Percentiles rank a stretch among this genome's conserved stretches.
Conservation (phyloP, 2,329 filamentous ascomycete genomes). For the Chaetothyriales sp. region DNA sequence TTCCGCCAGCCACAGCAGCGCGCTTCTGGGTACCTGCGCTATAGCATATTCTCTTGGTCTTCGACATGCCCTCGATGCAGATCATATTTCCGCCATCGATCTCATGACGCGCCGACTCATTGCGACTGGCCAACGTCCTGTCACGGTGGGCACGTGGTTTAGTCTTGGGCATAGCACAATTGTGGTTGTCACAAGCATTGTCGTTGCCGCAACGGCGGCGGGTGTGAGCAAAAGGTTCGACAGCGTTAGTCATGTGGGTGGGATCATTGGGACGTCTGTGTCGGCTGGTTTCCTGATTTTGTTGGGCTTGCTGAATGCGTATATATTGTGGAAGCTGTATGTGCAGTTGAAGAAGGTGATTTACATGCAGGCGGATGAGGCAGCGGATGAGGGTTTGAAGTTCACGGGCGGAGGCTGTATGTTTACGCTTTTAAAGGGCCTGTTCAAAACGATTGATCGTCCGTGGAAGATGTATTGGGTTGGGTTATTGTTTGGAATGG, state of each 20-base stretch:
- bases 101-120: slow-evolving; percentile 84
- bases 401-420: slow-evolving; percentile 68
- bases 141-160: slow-evolving; percentile 90
- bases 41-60: slow-evolving; percentile 80
- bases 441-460: slow-evolving; percentile 59
- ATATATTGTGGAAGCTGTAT: slow-evolving; percentile 70
- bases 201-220: slow-evolving; percentile 80
- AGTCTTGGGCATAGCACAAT: slow-evolving; percentile 88
- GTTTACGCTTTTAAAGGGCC: slow-evolving; percentile 53
- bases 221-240: slow-evolving; percentile 71
- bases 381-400: slow-evolving; percentile 43
- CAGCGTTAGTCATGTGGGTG: slow-evolving; percentile 64
- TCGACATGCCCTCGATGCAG: slow-evolving; percentile 92
- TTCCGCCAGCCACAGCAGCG: slow-evolving; percentile 22
- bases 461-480: slow-evolving; percentile 92
- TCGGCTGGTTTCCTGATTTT: slow-evolving; percentile 72
- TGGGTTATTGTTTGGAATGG: slow-evolving; percentile 76
- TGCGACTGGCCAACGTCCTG: slow-evolving; percentile 69
- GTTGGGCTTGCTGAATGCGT: slow-evolving; percentile 69
- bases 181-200: slow-evolving; percentile 76
- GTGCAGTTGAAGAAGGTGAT: slow-evolving; percentile 52
- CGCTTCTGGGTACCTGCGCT: slow-evolving; percentile 64
- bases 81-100: slow-evolving; percentile 86
- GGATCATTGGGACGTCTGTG: slow-evolving; percentile 78
- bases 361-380: slow-evolving; percentile 28